These are phyloP conservation scores for Fusarium sp. DNA, from an alignment of 2,329 filamentous ascomycete genomes.

Conservation along the genomic window DNA sequence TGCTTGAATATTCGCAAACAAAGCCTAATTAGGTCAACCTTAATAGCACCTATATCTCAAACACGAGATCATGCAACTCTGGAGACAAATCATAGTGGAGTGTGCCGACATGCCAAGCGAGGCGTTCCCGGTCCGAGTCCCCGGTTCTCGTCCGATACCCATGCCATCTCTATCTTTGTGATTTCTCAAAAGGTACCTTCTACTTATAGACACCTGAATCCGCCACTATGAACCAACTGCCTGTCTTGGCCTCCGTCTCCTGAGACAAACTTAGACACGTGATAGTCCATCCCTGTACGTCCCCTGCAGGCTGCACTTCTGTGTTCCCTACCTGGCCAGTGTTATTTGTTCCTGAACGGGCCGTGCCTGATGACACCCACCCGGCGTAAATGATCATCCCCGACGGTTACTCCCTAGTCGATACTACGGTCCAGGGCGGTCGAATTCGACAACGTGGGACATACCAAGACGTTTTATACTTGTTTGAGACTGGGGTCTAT, in stretches of 20 bases:
- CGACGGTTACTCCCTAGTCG: not conserved
- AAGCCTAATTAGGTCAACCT: not conserved
- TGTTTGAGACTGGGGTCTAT: not conserved
- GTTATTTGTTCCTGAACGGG: not conserved
- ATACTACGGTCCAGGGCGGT: conserved; percentile 1
- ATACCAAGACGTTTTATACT: conserved; percentile 3
- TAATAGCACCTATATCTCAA: not conserved
- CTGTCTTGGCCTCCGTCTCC: not conserved
- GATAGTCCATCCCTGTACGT: too few relatives aligned
- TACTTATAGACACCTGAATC: not conserved
- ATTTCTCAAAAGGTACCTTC: not conserved
- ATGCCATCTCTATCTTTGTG: not conserved
- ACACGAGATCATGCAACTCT: not conserved
- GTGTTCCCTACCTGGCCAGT: not conserved
- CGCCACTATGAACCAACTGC: not conserved
- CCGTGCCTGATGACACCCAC: not conserved
- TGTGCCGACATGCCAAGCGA: not conserved
- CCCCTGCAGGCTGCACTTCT: not conserved
- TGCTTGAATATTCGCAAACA: not conserved
- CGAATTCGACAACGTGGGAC: not conserved
- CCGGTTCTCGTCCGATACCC: not conserved
- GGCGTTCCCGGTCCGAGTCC: not conserved
- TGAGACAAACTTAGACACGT: not conserved
- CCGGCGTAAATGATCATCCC: not conserved
- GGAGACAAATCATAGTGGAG: not conserved